phyloP scores from a whole-genome alignment of 2,329 filamentous ascomycete species.

The Sporothrix inflata region DNA sequence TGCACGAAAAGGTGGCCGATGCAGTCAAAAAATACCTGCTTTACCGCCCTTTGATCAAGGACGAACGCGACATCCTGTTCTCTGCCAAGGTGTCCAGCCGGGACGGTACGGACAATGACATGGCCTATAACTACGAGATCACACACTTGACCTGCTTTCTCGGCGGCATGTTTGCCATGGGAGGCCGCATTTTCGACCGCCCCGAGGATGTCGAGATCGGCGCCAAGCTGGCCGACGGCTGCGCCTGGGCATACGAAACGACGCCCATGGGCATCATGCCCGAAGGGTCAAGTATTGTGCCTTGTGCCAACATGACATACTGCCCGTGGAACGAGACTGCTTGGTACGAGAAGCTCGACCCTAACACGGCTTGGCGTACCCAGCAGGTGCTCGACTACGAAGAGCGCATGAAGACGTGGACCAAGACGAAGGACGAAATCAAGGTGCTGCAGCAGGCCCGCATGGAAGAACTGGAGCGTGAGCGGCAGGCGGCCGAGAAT shows the following conservation, averaged over 20 bases:
- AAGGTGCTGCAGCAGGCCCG: conserved; percentile 35
- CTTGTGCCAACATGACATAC: conserved; percentile 51
- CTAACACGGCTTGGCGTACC: conserved; percentile 48
- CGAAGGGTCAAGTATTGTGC: conserved; percentile 53
- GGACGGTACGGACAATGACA: conserved; percentile 45
- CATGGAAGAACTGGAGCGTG: conserved; percentile 9
- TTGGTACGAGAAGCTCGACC: conserved; percentile 56
- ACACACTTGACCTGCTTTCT: conserved; percentile 69
- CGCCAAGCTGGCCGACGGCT: conserved; percentile 67
- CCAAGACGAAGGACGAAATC: conserved; percentile 41
- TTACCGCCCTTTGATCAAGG: conserved; percentile 74
- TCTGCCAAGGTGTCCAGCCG: conserved; percentile 63
- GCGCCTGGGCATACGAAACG: conserved; percentile 69
- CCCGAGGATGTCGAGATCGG: conserved; percentile 65
- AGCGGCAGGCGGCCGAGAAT: background rate
- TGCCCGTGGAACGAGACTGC: conserved; percentile 59
- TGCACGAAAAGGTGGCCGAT: conserved; percentile 71
- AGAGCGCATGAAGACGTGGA: conserved; percentile 45
- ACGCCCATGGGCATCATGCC: conserved; percentile 68
- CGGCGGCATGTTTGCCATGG: conserved; percentile 71
- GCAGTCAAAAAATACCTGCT: conserved; percentile 74
- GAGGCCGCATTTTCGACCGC: conserved; percentile 63
- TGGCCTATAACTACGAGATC: conserved; percentile 60
- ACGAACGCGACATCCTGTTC: conserved; percentile 71
- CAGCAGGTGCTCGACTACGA: conserved; percentile 49